Percentiles rank a stretch among this genome's conserved stretches.
These are phyloP conservation scores for Dendryphion nanum DNA, from an alignment of 2,329 filamentous ascomycete species.

Conservation along the genomic window DNA sequence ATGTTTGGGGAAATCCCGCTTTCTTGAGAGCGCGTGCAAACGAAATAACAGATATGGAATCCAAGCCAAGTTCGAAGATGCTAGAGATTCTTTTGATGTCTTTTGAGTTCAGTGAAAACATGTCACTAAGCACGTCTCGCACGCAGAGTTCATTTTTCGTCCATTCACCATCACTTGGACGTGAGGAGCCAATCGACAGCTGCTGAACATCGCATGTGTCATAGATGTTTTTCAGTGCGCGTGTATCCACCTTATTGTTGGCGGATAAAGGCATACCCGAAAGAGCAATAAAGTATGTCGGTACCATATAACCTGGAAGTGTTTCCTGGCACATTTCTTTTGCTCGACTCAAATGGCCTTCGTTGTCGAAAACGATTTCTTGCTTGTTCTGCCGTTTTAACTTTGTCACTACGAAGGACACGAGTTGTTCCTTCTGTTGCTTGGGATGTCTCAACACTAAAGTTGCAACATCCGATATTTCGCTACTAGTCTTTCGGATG, in stretches of 20 bases:
- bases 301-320: slow-evolving; percentile 86
- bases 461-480: slow-evolving; percentile 70
- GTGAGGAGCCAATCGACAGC: slow-evolving; percentile 35
- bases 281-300: slow-evolving; percentile 75
- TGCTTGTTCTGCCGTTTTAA: slow-evolving; percentile 14
- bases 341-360: slow-evolving; percentile 14
- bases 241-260: slow-evolving; percentile 87
- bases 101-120: slow-evolving; percentile 47
- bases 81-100: slow-evolving; percentile 59
- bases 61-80: slow-evolving; percentile 82
- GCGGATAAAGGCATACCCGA: slow-evolving; percentile 73
- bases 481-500: slow-evolving; percentile 60
- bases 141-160: slow-evolving; percentile 49
- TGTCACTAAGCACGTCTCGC: slow-evolving; percentile 53
- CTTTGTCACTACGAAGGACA: slow-evolving; percentile 63
- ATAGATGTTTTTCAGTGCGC: slow-evolving; percentile 67
- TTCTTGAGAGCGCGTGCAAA: slow-evolving; percentile 65
- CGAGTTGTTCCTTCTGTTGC: slow-evolving; percentile 77
- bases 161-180: slow-evolving; percentile 17
- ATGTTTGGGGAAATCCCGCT: slow-evolving; percentile 59
- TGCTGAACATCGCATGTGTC: slow-evolving; percentile 60
- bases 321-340: slow-evolving; percentile 63
- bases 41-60: slow-evolving; percentile 79
- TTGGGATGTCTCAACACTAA: slow-evolving; percentile 70
- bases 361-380: slow-evolving; percentile 18